Evolutionary conservation across 2,329 filamentous ascomycete species (phyloP), one percentile per base, ranked within the genome.

Genomic region (Seiridium cupressi): DNA sequence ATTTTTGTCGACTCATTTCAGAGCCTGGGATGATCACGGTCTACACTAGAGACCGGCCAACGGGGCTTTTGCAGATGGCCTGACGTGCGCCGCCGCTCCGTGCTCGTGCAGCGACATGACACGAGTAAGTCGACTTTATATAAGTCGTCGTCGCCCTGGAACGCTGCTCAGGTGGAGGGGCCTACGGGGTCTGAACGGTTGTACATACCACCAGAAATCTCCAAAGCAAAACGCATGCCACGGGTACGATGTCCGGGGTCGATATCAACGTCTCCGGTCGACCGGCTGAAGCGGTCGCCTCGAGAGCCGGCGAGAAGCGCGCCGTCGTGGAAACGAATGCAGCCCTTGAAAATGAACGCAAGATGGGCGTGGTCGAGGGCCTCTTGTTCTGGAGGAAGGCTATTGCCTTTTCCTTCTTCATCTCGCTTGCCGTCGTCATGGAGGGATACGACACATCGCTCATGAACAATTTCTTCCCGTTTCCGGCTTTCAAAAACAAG

Each of bases 391-490:
- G 59, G 59, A 46, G 49, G 42, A 61, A 61, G 42, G 59, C 59
- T 35, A 13, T 57, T 51, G 42, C 54, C 5, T 61, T 61, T 48
- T 58, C 55, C 59, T 61, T 61, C 36, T 34, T 61, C 55, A 61
- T 61, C n/a, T 60, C 58, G 46, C 59, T 61, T 26, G 56, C 40
- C 40, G 55, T 61, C 49, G 58, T 61, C n/a, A 61, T 61, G 59
- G 59, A 61, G 26, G 59, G 59, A 2, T 61, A 61, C 42, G 59
- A 61, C 9, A 61, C 59, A 18, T 54, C 47, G 5, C 42, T 61
- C 8, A 61, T 61, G 60, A 59, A 61, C 46, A 59, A 61, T 42
- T 61, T 61, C 60, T 61, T 59, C 31, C 51, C 60, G 3, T 61
- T 59, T 32, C 60, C 51, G 13, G 57, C 57, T 1, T 61, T 61